These are phyloP conservation scores for Cyclostephanos tholiformis DNA, from an alignment of 108 stramenopile species.

Conservation along the genomic window DNA sequence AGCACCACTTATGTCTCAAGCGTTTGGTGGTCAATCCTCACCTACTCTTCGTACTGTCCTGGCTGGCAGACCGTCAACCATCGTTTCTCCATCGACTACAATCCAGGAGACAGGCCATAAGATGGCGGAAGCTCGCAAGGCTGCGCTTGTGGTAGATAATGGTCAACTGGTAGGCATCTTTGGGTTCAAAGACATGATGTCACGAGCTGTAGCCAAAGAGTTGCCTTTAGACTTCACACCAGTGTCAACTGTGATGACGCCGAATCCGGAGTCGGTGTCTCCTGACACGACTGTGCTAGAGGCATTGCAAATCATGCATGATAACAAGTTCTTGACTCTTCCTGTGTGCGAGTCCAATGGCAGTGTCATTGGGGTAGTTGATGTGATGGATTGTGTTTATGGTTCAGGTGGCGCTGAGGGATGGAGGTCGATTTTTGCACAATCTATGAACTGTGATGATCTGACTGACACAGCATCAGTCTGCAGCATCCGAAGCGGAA, in stretches of 20 bases:
- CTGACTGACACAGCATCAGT: slow-evolving; percentile 55
- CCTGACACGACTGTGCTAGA: slow-evolving; percentile 89
- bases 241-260: slow-evolving; percentile 88
- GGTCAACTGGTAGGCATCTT: slow-evolving; percentile 87
- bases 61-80: slow-evolving; percentile 69
- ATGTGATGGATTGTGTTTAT: slow-evolving; percentile 94
- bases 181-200: slow-evolving; percentile 95
- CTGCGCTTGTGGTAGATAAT: slow-evolving; percentile 80
- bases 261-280: slow-evolving; percentile 87
- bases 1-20: slow-evolving; percentile 71
- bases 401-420: slow-evolving; percentile 85
- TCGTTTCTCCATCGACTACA: slow-evolving; percentile 69
- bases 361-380: slow-evolving; percentile 88
- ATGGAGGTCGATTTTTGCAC: slow-evolving; percentile 84
- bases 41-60: slow-evolving; percentile 78
- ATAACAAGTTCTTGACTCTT: slow-evolving; percentile 91
- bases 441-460: slow-evolving; percentile 72
- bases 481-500: slow-evolving; percentile 37
- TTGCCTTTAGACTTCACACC: slow-evolving; percentile 70
- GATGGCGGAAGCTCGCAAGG: slow-evolving; percentile 88
- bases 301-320: slow-evolving; percentile 92
- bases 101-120: slow-evolving; percentile 72
- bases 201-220: slow-evolving; percentile 84
- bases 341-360: slow-evolving; percentile 88
- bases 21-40: slow-evolving; percentile 67